These are phyloP conservation scores for Dillenia turbinata DNA, from an alignment of 164 flowering plant species.

Conservation along the genomic window DNA sequence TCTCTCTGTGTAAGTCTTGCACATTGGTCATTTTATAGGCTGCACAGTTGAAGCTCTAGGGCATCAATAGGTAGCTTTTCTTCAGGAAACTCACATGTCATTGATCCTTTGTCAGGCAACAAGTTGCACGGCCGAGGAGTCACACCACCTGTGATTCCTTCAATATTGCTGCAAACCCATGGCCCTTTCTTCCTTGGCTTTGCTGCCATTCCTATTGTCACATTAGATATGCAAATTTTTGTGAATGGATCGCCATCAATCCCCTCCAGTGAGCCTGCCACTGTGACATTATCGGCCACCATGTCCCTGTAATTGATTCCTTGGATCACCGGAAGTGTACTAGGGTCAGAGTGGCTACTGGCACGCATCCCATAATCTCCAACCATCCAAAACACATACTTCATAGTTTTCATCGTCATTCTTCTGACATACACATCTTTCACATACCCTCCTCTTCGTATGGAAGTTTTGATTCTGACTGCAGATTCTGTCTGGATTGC, in stretches of 20 bases:
- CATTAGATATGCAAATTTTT: slow-evolving; percentile 59
- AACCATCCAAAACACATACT: slow-evolving; percentile 53
- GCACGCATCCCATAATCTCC: slow-evolving; percentile 61
- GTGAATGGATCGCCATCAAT: slow-evolving; percentile 46
- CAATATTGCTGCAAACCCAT: slow-evolving; percentile 54
- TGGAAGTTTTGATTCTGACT: slow-evolving; percentile 61
- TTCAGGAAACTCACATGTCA: not conserved
- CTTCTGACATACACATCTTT: slow-evolving; percentile 50
- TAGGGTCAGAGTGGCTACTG: slow-evolving; percentile 44
- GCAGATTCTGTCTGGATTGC: slow-evolving; percentile 66
- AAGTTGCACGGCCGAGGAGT: slow-evolving; percentile 44
- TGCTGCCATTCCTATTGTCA: slow-evolving; percentile 39
- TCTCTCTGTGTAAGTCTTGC: not conserved
- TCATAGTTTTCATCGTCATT: slow-evolving; percentile 68
- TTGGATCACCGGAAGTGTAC: slow-evolving; percentile 56
- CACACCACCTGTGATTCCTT: slow-evolving; percentile 50
- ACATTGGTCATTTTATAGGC: not conserved
- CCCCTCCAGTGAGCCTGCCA: slow-evolving; percentile 60
- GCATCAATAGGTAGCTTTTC: slow-evolving; percentile 1
- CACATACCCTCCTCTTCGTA: slow-evolving; percentile 69
- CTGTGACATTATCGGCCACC: slow-evolving; percentile 53
- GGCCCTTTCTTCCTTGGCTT: slow-evolving; percentile 41
- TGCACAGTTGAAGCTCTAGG: not conserved
- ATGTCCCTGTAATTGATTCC: slow-evolving; percentile 50
- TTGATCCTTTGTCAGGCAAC: slow-evolving; percentile 35